A percentile compares a stretch with the other conserved stretches of the same genome.
phyloP scores from a whole-genome alignment of 345 rosid genomes.

The Boechera divaricarpa region DNA sequence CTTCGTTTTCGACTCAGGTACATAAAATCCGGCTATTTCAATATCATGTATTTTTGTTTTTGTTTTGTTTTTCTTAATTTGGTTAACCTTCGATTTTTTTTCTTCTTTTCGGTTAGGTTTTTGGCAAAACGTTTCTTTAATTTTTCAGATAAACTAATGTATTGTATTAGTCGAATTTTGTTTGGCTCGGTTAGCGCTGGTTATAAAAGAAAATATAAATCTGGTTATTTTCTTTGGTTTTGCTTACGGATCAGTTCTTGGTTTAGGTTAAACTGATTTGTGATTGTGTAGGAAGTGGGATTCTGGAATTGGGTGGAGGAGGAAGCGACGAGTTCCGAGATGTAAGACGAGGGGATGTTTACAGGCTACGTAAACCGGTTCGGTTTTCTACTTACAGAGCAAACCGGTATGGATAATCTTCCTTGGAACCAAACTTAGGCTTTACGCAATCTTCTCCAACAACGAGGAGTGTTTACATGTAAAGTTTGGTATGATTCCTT shows the following conservation, averaged over 20 bases:
- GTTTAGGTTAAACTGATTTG: background rate
- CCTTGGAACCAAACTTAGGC: conserved; percentile 58
- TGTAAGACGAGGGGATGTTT: conserved; percentile 72
- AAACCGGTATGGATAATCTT: conserved; percentile 52
- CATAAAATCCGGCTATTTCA: background rate
- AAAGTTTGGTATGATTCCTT: conserved; percentile 23
- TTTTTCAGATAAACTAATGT: background rate
- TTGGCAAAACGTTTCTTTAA: too few relatives aligned
- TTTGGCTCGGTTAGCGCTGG: background rate
- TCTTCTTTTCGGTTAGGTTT: too few relatives aligned
- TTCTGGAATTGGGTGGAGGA: conserved; percentile 65
- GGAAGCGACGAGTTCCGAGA: conserved; percentile 49
- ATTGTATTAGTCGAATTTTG: background rate
- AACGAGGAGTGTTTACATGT: conserved; percentile 61
- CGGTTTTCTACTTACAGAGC: conserved; percentile 73
- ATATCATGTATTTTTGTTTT: background rate
- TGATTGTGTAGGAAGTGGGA: conserved; percentile 54
- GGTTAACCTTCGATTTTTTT: too few relatives aligned
- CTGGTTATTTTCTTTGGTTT: background rate
- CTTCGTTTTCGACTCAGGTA: conserved; percentile 81
- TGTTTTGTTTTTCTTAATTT: too few relatives aligned
- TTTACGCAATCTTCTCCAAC: conserved; percentile 68
- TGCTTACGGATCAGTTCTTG: background rate
- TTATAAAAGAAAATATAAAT: background rate
- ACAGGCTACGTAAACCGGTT: conserved; percentile 68